Evolutionary conservation across 345 rosid genomes (phyloP).

Genomic region (Brassica napus): Da-Ae NC_063449.1:36989501-36990000

Average conservation of each 20-base stretch:
- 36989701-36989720: background rate
- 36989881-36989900: background rate
- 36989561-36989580: background rate
- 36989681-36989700: background rate
- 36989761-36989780: background rate
- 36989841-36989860: background rate
- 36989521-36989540: constrained; percentile 5
- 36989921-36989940: background rate
- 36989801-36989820: background rate
- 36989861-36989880: background rate
- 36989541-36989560: constrained; percentile 1
- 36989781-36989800: constrained; percentile 20
- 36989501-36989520: constrained; percentile 10
- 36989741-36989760: constrained; percentile 5
- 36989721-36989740: constrained; percentile 28
- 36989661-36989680: constrained; percentile 9
- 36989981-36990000: constrained; percentile 18
- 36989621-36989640: constrained; percentile 35
- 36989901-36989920: background rate
- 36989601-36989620: constrained; percentile 41
- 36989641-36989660: constrained; percentile 31
- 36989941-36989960: constrained; percentile 7
- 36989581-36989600: constrained; percentile 28
- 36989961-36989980: constrained; percentile 20
- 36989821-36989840: constrained; percentile 1